Base-by-base conservation (phyloP, 257 asterid genomes). In the Cynanchum wilfordii region DNA sequence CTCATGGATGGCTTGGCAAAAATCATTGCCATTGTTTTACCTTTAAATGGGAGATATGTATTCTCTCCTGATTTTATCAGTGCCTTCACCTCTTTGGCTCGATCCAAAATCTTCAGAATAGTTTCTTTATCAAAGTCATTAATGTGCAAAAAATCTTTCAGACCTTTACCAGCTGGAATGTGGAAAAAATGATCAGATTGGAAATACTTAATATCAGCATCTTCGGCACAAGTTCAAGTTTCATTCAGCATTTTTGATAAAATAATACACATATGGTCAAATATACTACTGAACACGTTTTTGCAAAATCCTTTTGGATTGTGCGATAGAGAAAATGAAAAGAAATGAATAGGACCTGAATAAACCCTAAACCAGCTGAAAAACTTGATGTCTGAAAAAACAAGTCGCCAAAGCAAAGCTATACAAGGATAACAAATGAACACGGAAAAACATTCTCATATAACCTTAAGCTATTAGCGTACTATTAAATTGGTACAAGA, bases 1-100 rank as follows among this genome's bases (percentile, higher is more conserved):
- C 99, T 88, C 98, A 94, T 94, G 57, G 99, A 94, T 38, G 99
- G 98, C 84, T 94, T 94, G 56, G 99, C 97, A 80, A 91, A 94
- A 72, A 94, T 91, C 99, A 95, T 95, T 5, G 98, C 89, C 97
- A 90, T 86, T n/a, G 98, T 90, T 83, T 92, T 95, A 62, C 99
- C 98, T 71, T 92, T 84, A 66, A 92, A 90, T 5, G 98, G 99
- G 67, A 88, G 96, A 85, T 87, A 92, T n/a, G 92, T 78, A 73
- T 84, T 84, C 79, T 95, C 98, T 68, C 98, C 97, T 51, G 96
- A 92, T 84, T 89, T 95, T 42, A 90, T n/a, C 17, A 86, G 86
- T 68, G 87, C 91, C 88, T 95, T 95, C 58, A 95, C 96, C 82
- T 95, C 97, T 82, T 73, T 76, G 42, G 98, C 99, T 69, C 90